A percentile compares a stretch with the other conserved stretches of the same genome.
These are phyloP conservation scores for Hygrophila difformis DNA, from an alignment of 257 asterid genomes.

Conservation along the genomic window DNA sequence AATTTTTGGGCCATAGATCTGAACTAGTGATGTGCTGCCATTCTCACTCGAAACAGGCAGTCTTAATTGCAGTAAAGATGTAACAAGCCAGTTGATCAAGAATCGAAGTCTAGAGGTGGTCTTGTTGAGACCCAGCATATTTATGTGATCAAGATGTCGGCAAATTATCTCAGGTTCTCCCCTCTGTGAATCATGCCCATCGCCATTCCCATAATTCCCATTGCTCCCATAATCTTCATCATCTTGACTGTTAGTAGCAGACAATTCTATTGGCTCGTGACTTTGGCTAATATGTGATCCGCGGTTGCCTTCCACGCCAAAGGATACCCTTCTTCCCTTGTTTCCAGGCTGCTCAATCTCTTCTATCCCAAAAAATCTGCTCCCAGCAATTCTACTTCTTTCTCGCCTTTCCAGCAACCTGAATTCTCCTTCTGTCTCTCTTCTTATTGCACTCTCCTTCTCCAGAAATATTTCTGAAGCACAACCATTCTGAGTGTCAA, in stretches of 20 bases:
- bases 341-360: constrained; percentile 75
- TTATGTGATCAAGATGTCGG: constrained; percentile 86
- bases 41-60: constrained; percentile 40
- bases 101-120: constrained; percentile 72
- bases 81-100: constrained; percentile 76
- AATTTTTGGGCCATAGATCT: constrained; percentile 81
- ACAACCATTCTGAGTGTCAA: constrained; percentile 34
- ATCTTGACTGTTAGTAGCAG: constrained; percentile 45
- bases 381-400: constrained; percentile 61
- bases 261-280: constrained; percentile 55
- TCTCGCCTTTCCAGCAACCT: constrained; percentile 87
- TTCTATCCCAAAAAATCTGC: constrained; percentile 82
- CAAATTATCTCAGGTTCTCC: constrained; percentile 79
- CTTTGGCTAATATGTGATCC: constrained; percentile 38
- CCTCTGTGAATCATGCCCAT: constrained; percentile 73
- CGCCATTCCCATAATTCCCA: constrained; percentile 56
- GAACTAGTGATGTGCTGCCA: constrained; percentile 44
- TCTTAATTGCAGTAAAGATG: constrained; percentile 67
- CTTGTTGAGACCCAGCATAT: constrained; percentile 79
- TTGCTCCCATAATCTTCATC: constrained; percentile 74
- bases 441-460: constrained; percentile 90
- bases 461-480: constrained; percentile 40
- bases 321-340: constrained; percentile 78
- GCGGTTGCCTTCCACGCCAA: constrained; percentile 62
- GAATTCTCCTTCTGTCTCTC: constrained; percentile 97